Conservation (phyloP, 2,329 filamentous ascomycete species). For the Arthrinium phaeospermum region DNA sequence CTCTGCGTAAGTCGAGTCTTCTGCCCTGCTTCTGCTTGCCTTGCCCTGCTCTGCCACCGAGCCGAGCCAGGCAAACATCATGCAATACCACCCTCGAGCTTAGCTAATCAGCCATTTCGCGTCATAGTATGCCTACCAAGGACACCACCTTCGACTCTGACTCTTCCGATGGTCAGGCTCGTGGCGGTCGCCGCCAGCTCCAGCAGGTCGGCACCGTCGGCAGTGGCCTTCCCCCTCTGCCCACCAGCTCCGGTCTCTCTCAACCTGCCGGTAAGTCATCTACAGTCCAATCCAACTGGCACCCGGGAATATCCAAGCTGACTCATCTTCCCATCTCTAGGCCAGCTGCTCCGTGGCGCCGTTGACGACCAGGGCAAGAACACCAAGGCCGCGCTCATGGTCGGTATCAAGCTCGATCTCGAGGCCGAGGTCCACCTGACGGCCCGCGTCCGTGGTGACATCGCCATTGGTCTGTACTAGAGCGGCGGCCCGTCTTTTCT, state of each 20-base stretch:
- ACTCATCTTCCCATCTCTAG: constrained; percentile 35
- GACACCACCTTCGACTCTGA: constrained; percentile 18
- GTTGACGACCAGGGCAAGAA: constrained; percentile 62
- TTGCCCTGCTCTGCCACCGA: neutral
- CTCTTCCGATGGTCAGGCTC: constrained; percentile 41
- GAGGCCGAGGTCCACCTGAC: constrained; percentile 68
- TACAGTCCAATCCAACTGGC: neutral
- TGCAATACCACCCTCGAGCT: constrained; percentile 6
- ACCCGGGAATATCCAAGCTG: neutral
- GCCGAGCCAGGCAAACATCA: neutral
- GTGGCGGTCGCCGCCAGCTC: constrained; percentile 40
- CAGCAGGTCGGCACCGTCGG: constrained; percentile 19
- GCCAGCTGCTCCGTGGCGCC: constrained; percentile 61
- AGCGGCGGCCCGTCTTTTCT: neutral
- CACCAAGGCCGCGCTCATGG: constrained; percentile 62
- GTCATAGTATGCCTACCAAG: constrained; percentile 10
- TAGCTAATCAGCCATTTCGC: constrained; percentile 11
- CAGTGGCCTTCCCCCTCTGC: constrained; percentile 35
- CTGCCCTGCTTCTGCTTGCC: neutral
- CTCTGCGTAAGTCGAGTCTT: constrained; percentile 15
- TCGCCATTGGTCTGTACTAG: constrained; percentile 63
- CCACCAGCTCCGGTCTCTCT: constrained; percentile 44
- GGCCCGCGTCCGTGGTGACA: constrained; percentile 64
- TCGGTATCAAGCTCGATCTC: constrained; percentile 68
- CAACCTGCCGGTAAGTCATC: constrained; percentile 40